Evolutionary conservation across 2,329 filamentous ascomycete species (phyloP), one percentile per base, ranked within the genome.

Genomic region (Paecilomyces sp.): DNA sequence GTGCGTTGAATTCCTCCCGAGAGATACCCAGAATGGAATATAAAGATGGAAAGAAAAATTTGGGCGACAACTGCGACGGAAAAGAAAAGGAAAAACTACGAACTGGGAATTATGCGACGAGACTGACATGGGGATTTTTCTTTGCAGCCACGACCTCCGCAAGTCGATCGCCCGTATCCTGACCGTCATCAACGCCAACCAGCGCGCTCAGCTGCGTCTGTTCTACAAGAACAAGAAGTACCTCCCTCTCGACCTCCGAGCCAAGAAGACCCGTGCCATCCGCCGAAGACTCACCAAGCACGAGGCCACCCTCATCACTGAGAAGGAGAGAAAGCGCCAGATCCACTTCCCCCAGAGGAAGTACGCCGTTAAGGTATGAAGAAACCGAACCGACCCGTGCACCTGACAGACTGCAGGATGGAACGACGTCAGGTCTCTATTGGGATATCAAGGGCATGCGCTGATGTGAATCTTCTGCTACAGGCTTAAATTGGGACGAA

Each of bases 171-270:
- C 94, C 77, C 92, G 93, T 78, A 91, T 97, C 82, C 88, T 99
- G 75, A 99, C 94, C 81, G 87, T 99, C 84, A 96, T 99, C 88
- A 99, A 97, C 87, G 89, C 92, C 82, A 97, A 96, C 88, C 94
- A 99, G 86, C 90, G 95, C 80, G 85, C 91, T 70, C 92, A 97
- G 84, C 91, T 99, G 75, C 92, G 92, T 74, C 86, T 97, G 71
- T 97, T 97, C 90, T 99, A 99, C 88, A 95, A 96, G 87, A 90
- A 89, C 88, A 97, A 97, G 91, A 97, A 97, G 87, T 97, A 97
- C 87, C 83, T 92, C 67, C 94, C 94, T 68, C 91, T 99, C 79
- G 95, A 99, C 81, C 92, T 99, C 84, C 91, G 94, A 82, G 82
- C 92, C 78, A 97, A 97, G 90, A 88, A 94, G 85, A 99, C 94